Conservation (phyloP, 2,329 filamentous ascomycete species). For the Pseudogymnoascus verrucosus region DNA sequence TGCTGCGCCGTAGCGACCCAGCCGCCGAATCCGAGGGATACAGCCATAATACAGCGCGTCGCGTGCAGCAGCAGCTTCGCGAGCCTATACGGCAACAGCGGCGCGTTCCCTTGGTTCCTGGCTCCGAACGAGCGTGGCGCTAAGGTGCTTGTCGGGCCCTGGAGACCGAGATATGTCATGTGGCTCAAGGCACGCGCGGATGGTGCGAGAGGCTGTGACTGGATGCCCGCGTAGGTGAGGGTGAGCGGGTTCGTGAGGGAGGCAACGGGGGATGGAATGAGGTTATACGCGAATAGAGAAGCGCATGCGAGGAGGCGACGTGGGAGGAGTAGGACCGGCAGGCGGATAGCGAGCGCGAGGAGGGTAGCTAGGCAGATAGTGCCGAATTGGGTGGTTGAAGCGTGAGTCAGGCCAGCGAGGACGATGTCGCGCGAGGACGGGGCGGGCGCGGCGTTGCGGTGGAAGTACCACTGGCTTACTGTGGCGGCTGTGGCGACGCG, state of each 20-base stretch:
- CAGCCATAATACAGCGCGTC: conserved; percentile 83
- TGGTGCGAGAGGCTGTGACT: conserved; percentile 71
- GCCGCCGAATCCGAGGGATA: conserved; percentile 84
- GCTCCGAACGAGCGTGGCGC: conserved; percentile 46
- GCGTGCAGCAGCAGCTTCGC: conserved; percentile 88
- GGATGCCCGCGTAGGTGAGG: conserved; percentile 87
- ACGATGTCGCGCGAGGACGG: conserved; percentile 76
- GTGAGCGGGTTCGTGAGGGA: conserved; percentile 85
- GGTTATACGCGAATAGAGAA: conserved; percentile 62
- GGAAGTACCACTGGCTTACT: conserved; percentile 98
- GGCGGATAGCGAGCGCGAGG: conserved; percentile 68
- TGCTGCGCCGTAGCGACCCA: conserved; percentile 90
- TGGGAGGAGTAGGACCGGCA: conserved; percentile 79
- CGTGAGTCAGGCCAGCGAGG: conserved; percentile 71
- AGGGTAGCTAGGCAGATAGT: conserved; percentile 86
- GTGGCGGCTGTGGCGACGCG: conserved; percentile 88
- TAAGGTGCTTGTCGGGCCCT: conserved; percentile 65
- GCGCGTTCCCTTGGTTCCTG: conserved; percentile 36
- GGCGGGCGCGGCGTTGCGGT: conserved; percentile 72
- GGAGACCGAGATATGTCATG: conserved; percentile 70
- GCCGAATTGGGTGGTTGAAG: conserved; percentile 79
- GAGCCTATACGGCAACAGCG: conserved; percentile 78
- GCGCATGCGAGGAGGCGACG: conserved; percentile 57
- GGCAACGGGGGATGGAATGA: conserved; percentile 78
- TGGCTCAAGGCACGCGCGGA: conserved; percentile 74